Base-by-base conservation (phyloP, 2,329 filamentous ascomycete genomes). In the Phialemoniopsis sp. region DNA sequence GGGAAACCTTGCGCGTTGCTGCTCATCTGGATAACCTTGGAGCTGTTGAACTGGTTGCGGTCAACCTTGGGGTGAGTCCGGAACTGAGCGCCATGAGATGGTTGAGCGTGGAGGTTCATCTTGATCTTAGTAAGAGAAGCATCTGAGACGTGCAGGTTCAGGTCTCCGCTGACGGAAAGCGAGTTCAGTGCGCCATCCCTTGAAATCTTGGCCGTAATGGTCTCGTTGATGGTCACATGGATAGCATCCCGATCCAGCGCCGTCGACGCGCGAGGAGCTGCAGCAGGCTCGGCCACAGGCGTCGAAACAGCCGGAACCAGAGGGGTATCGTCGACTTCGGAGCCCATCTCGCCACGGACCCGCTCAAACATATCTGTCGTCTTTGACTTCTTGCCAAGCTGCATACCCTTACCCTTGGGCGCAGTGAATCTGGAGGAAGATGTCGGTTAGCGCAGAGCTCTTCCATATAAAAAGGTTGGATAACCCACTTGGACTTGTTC, bases 301-400 rank as follows among this genome's bases (percentile, higher is more conserved):
- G 69, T 63, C 15, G 76, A 63, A 45, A 71, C 55, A 29, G 73
- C 72, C 26, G 80, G 70, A 14, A 91, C 82, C 18, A 94, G 73
- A 29, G 89, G 89, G 32, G 68, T 66, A 39, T 89, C 83, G 58
- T 95, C 89, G 29, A 81, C 81, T 57, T 95, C 89, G 29, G 84
- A 77, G n/a, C 89, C 90, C 58, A 97, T 75, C 49, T 97, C 91
- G 43, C 87, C 88, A 50, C 89, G 85, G 28, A 98, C 90, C 55
- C 90, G 87, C 66, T 97, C 91, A 60, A 95, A 97, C 76, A 97
- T 95, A 62, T 95, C 91, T 21, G 87, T 95, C 16, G 88, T 90
- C 73, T 97, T 97, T 44, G 88, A 95, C 71, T 98, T 98, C 74
- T 97, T 97, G 66, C 93, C 93, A 41, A 98, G 74, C 65, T 97